Percentiles rank a stretch among this genome's conserved stretches.
phyloP scores from a whole-genome alignment of 2,329 filamentous ascomycete genomes.

The Curvularia spicifera region DNA sequence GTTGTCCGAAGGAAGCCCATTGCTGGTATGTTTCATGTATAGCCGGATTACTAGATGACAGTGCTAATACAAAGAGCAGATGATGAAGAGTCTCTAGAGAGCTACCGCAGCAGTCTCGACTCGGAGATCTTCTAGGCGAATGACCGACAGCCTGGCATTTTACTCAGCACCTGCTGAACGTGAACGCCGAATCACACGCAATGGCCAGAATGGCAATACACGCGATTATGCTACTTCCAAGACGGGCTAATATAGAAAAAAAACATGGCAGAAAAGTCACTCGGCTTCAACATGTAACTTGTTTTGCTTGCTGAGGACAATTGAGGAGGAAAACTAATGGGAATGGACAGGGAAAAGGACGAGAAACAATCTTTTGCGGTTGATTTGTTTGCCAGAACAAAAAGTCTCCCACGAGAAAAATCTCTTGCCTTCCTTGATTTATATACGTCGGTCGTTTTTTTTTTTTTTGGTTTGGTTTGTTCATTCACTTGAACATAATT shows the following conservation, averaged over 20 bases:
- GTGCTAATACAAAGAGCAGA: slow-evolving; percentile 19
- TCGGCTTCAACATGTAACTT: slow-evolving; percentile 6
- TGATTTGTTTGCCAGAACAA: no score
- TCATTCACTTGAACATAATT: slow-evolving; percentile 11
- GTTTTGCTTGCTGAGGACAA: no score
- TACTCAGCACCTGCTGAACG: neutral
- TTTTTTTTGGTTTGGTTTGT: slow-evolving; percentile 4
- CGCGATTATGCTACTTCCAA: neutral
- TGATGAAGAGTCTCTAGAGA: slow-evolving; percentile 43
- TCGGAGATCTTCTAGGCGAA: slow-evolving; percentile 45
- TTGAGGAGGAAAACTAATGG: neutral
- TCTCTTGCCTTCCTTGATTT: no score
- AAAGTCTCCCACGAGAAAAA: no score
- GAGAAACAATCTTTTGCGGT: no score
- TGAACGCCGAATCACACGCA: slow-evolving; percentile 3
- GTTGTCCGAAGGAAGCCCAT: slow-evolving; percentile 48
- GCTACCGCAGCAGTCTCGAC: slow-evolving; percentile 45
- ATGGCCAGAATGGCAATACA: slow-evolving; percentile 4
- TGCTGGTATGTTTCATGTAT: slow-evolving; percentile 31
- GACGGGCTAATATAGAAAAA: neutral
- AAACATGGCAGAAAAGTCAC: neutral
- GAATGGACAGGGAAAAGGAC: neutral
- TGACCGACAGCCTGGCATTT: slow-evolving; percentile 4
- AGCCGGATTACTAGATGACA: neutral
- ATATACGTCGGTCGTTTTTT: no score